phyloP scores from a whole-genome alignment of 192 early-diverging fungal species.

The Entophlyctis luteolus region DNA sequence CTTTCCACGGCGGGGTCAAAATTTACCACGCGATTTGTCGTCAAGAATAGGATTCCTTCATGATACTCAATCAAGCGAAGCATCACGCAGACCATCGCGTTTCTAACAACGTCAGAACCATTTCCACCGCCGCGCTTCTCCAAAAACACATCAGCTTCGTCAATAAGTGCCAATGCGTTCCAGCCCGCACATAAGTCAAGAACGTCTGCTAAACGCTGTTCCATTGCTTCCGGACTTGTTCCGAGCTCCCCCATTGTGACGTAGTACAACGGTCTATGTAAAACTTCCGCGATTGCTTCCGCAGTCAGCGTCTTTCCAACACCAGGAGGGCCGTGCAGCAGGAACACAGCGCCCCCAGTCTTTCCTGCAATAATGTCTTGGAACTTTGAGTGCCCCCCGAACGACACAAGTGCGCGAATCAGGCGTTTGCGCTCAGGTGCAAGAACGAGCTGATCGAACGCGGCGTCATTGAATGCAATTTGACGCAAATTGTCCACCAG shows the following conservation, averaged over 20 bases:
- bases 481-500: slow-evolving; percentile 34
- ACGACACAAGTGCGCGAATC: slow-evolving; percentile 48
- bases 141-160: slow-evolving; percentile 60
- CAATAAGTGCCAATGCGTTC: slow-evolving; percentile 54
- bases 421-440: slow-evolving; percentile 41
- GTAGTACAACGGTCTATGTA: slow-evolving; percentile 55
- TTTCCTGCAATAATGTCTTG: slow-evolving; percentile 55
- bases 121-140: slow-evolving; percentile 39
- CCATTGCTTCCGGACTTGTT: slow-evolving; percentile 49
- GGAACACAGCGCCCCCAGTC: slow-evolving; percentile 51
- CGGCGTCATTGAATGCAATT: slow-evolving; percentile 49
- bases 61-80: slow-evolving; percentile 60
- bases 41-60: slow-evolving; percentile 60
- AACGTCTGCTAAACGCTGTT: slow-evolving; percentile 44
- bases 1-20: slow-evolving; percentile 58
- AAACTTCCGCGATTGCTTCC: slow-evolving; percentile 54
- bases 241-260: slow-evolving; percentile 63
- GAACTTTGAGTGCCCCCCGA: slow-evolving; percentile 38
- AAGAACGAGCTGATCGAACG: slow-evolving; percentile 54
- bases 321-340: slow-evolving; percentile 56
- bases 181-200: slow-evolving; percentile 52
- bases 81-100: slow-evolving; percentile 58
- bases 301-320: slow-evolving; percentile 60
- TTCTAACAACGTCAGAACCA: slow-evolving; percentile 47
- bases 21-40: slow-evolving; percentile 55